phyloP scores from a whole-genome alignment of 1,139 yeast species.

The Kodamaea ohmeri region DNA sequence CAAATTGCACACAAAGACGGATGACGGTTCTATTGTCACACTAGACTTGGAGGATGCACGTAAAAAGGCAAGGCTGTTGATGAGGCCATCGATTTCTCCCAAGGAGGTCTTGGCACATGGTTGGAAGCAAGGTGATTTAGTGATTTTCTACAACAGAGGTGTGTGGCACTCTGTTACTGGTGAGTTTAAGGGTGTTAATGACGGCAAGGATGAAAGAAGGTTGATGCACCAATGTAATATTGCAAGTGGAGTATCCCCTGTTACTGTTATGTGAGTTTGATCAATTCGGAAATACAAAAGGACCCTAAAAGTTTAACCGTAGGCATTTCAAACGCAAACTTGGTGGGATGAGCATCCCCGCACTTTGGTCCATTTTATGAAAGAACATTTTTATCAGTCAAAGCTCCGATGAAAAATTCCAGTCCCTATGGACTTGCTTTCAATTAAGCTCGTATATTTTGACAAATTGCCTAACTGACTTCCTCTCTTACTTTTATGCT shows the following conservation, averaged over 20 bases:
- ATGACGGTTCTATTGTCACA: conserved; percentile 49
- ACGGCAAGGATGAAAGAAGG: conserved; percentile 66
- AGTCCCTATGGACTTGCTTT: too few relatives aligned
- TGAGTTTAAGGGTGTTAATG: conserved; percentile 56
- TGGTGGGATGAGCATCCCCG: too few relatives aligned
- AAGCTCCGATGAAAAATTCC: too few relatives aligned
- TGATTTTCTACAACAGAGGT: conserved; percentile 81
- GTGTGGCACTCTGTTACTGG: conserved; percentile 92
- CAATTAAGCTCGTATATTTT: too few relatives aligned
- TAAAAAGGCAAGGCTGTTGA: conserved; percentile 60
- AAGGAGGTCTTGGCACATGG: conserved; percentile 71
- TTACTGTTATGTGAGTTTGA: conserved; percentile 10
- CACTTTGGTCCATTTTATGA: too few relatives aligned
- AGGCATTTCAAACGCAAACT: too few relatives aligned
- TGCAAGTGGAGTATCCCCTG: conserved; percentile 75
- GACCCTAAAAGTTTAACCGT: not conserved
- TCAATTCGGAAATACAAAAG: not conserved
- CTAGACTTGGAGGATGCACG: conserved; percentile 71
- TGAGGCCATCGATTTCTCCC: conserved; percentile 86
- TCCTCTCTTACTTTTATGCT: too few relatives aligned
- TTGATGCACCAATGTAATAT: conserved; percentile 92
- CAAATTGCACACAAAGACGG: conserved; percentile 54
- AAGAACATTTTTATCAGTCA: too few relatives aligned
- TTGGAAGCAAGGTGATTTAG: conserved; percentile 82
- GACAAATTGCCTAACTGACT: too few relatives aligned